Conservation (phyloP, 1,284 basidiomycete genomes). For the Wolfiporia cocos region DNA sequence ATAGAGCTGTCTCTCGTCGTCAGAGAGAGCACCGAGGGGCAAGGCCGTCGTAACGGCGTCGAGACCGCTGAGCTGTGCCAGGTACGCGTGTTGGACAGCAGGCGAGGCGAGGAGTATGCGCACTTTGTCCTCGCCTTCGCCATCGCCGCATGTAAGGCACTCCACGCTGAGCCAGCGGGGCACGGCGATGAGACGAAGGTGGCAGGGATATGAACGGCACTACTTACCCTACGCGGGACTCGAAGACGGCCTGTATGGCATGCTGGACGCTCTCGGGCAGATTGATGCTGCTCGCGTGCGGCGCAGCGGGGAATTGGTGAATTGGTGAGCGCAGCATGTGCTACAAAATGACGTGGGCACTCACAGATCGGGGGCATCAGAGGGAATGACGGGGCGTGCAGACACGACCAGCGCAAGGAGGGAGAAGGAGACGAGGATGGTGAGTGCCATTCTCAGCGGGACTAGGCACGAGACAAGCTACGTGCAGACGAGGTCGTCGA, state of each 20-base stretch:
- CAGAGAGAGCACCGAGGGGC: constrained; percentile 22
- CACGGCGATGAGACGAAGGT: background rate
- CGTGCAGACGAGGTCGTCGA: no score
- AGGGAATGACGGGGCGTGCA: constrained; percentile 31
- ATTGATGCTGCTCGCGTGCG: constrained; percentile 10
- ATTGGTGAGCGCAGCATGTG: background rate
- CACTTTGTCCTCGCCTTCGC: constrained; percentile 21
- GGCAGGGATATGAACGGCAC: background rate
- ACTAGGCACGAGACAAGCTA: no score
- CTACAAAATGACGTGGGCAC: constrained; percentile 6
- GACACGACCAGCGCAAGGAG: constrained; percentile 41
- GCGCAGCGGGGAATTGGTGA: no score
- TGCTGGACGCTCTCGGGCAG: constrained; percentile 26
- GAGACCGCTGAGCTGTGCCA: constrained; percentile 24
- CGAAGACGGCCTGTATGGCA: constrained; percentile 32
- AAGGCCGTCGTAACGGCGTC: constrained; percentile 29
- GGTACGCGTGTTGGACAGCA: constrained; percentile 26
- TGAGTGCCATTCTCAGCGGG: constrained; percentile 37
- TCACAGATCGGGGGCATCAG: constrained; percentile 20
- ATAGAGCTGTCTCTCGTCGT: constrained; percentile 30
- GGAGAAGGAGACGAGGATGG: constrained; percentile 35
- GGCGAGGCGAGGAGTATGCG: constrained; percentile 26
- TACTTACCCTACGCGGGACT: constrained; percentile 34
- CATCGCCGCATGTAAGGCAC: constrained; percentile 13
- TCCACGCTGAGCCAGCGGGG: constrained; percentile 17